A percentile compares a stretch with the other conserved stretches of the same genome.
These are phyloP conservation scores for Zalerion maritima DNA, from an alignment of 495 filamentous ascomycete species.

Conservation along the genomic window DNA sequence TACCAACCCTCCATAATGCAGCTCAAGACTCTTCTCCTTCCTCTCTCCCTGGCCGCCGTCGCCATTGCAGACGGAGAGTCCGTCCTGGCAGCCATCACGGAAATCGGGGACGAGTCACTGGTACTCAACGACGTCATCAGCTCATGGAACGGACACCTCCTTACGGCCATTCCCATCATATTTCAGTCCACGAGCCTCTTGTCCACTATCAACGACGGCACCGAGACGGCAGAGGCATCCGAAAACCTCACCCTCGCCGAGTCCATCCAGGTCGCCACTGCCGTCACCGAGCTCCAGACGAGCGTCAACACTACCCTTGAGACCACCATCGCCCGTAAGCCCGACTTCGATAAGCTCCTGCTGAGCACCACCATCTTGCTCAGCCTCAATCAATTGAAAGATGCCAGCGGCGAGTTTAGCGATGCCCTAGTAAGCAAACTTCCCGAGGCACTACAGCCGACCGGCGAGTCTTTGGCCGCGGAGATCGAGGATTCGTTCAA, in stretches of 20 bases:
- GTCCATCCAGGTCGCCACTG: constrained; percentile 13
- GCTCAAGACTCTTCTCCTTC: constrained; percentile 10
- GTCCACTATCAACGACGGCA: constrained; percentile 15
- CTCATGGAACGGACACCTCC: constrained; percentile 12
- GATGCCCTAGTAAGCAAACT: constrained; percentile 19
- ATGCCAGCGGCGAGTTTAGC: constrained; percentile 16
- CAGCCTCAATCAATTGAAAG: constrained; percentile 19
- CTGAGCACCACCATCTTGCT: constrained; percentile 18
- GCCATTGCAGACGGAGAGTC: constrained; percentile 13
- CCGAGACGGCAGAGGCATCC: constrained; percentile 9
- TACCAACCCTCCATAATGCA: constrained; percentile 13
- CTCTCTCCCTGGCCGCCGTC: constrained; percentile 9
- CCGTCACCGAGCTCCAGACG: constrained; percentile 10
- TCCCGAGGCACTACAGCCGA: constrained; percentile 11
- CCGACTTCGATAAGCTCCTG: constrained; percentile 18
- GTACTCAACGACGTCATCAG: constrained; percentile 14
- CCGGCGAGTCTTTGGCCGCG: constrained; percentile 12
- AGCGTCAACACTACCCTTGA: constrained; percentile 14
- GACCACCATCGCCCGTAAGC: constrained; percentile 15
- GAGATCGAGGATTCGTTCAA: constrained; percentile 17
- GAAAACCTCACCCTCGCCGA: constrained; percentile 12
- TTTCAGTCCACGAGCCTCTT: constrained; percentile 16
- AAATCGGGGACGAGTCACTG: constrained; percentile 13
- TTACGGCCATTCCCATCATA: constrained; percentile 15
- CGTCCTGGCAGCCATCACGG: constrained; percentile 15